Percentiles rank a stretch among this genome's conserved stretches.
phyloP scores from a whole-genome alignment of 2,329 filamentous ascomycete genomes.

The Diaporthe citrichinensis region DNA sequence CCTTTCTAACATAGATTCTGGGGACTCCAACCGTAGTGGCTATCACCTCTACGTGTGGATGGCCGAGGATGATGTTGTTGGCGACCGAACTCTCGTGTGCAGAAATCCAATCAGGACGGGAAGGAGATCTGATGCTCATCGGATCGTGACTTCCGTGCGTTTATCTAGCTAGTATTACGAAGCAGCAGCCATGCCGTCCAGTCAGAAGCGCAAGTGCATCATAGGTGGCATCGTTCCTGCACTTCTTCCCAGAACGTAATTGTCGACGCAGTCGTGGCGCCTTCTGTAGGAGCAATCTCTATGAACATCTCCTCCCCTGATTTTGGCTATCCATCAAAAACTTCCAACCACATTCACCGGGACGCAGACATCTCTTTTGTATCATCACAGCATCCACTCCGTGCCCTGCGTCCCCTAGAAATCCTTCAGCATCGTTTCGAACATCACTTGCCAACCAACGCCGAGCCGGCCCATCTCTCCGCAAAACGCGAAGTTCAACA shows the following conservation, averaged over 20 bases:
- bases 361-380: slow-evolving; percentile 5
- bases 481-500: background rate
- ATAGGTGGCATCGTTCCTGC: background rate
- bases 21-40: background rate
- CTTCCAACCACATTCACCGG: background rate
- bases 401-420: slow-evolving; percentile 27
- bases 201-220: background rate
- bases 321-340: background rate
- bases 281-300: background rate
- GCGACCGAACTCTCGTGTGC: background rate
- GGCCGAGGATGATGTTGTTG: too few species aligned
- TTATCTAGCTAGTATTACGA: background rate
- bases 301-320: background rate
- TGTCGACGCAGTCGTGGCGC: background rate
- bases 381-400: background rate
- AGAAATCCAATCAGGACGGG: too few species aligned
- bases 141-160: background rate
- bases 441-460: background rate
- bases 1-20: background rate
- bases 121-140: too few species aligned
- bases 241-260: background rate
- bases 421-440: background rate
- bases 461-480: too few species aligned
- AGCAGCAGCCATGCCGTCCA: background rate
- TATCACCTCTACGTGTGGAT: background rate